These are phyloP conservation scores for Aspergillus sp. DNA, from an alignment of 2,329 filamentous ascomycete species.

Conservation along the genomic window DNA sequence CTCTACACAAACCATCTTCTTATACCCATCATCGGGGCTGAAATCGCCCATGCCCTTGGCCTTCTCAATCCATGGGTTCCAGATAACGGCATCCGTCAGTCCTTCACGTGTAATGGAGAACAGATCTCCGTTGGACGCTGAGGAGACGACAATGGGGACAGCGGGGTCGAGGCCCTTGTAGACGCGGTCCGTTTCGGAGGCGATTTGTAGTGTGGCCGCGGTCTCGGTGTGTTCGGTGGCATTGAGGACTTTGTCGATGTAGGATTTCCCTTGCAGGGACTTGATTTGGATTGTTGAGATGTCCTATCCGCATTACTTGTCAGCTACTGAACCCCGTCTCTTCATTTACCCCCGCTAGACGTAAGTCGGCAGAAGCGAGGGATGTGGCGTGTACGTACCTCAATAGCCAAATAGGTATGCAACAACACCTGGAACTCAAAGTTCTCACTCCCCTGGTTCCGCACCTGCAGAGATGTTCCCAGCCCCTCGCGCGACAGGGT, in stretches of 20 bases:
- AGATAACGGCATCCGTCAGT: conserved; percentile 85
- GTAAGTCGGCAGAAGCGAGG: too few relatives aligned
- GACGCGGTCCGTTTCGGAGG: conserved; percentile 82
- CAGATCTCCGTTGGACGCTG: conserved; percentile 56
- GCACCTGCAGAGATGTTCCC: conserved; percentile 80
- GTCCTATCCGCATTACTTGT: conserved; percentile 60
- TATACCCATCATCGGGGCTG: conserved; percentile 83
- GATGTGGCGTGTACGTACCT: conserved; percentile 59
- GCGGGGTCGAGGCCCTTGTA: conserved; percentile 70
- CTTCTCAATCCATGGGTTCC: conserved; percentile 96
- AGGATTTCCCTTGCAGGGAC: conserved; percentile 76
- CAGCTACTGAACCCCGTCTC: neutral
- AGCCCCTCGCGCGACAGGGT: conserved; percentile 76
- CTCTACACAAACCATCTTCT: conserved; percentile 94
- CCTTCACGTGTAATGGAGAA: conserved; percentile 83
- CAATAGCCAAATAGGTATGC: conserved; percentile 85
- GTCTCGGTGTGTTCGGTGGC: conserved; percentile 67
- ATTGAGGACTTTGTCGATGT: conserved; percentile 81
- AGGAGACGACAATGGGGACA: conserved; percentile 40
- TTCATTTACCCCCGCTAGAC: too few relatives aligned
- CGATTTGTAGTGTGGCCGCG: conserved; percentile 68
- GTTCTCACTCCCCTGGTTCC: conserved; percentile 79
- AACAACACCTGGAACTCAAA: conserved; percentile 93
- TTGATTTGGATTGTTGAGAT: conserved; percentile 73
- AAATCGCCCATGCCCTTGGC: conserved; percentile 83